Evolutionary conservation across 495 filamentous ascomycete genomes (phyloP).

Genomic region (Aspergillus bertholletiae): DNA sequence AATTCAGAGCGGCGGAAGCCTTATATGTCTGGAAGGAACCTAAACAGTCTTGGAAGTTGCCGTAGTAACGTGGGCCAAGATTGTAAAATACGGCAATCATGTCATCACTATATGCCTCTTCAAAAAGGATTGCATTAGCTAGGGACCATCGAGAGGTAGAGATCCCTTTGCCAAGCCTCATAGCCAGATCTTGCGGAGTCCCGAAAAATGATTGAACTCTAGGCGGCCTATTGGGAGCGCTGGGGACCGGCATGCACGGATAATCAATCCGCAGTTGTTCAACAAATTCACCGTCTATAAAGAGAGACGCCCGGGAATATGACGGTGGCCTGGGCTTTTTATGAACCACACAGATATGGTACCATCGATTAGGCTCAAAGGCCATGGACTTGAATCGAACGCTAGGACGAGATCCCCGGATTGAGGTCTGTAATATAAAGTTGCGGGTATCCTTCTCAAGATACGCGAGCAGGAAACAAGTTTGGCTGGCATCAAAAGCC

Average conservation of each 20-base stretch:
- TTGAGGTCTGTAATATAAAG: slow-evolving; percentile 94
- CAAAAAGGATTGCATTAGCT: slow-evolving; percentile 82
- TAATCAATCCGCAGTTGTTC: slow-evolving; percentile 90
- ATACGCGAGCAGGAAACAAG: slow-evolving; percentile 91
- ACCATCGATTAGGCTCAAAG: slow-evolving; percentile 78
- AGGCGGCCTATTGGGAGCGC: slow-evolving; percentile 50
- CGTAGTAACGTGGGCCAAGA: slow-evolving; percentile 84
- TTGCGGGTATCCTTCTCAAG: slow-evolving; percentile 92
- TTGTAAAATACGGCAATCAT: slow-evolving; percentile 86
- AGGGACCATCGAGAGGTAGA: slow-evolving; percentile 82
- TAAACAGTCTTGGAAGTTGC: slow-evolving; percentile 93
- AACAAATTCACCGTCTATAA: slow-evolving; percentile 88
- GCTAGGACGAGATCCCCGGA: slow-evolving; percentile 80
- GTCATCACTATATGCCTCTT: slow-evolving; percentile 86
- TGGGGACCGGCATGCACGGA: slow-evolving; percentile 57
- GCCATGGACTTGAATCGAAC: slow-evolving; percentile 82
- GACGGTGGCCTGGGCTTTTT: slow-evolving; percentile 68
- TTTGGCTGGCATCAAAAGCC: slow-evolving; percentile 87
- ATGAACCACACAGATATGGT: slow-evolving; percentile 87
- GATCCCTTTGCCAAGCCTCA: slow-evolving; percentile 71
- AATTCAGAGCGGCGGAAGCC: slow-evolving; percentile 85
- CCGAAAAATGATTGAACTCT: slow-evolving; percentile 90
- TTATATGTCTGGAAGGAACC: slow-evolving; percentile 96
- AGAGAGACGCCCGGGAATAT: slow-evolving; percentile 80
- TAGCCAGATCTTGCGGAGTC: slow-evolving; percentile 86